Evolutionary conservation across 164 flowering plant species (phyloP), one percentile per base, ranked within the genome.

Genomic region (Vitis rupestris): DNA sequence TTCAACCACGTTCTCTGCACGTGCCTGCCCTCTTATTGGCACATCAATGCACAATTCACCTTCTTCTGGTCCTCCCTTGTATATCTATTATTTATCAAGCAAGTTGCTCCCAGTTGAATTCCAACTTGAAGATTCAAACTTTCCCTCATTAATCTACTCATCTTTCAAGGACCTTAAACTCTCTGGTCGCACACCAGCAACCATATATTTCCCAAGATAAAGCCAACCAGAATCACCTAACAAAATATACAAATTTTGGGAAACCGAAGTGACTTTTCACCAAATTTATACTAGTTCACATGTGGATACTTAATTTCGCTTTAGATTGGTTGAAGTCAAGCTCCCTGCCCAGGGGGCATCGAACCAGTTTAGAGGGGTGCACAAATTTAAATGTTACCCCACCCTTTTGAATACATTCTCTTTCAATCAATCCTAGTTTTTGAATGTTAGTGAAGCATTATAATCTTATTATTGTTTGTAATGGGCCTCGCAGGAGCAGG

Each of bases 291-390:
- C 56, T 53, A 14, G n/a, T 6, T 12, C 56, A 53, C 56, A 53
- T 12, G 15, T 53, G 56, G 44, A 37, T 4, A 37, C 44, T 37
- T 29, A 51, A 29, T 14, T 51, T 10, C 48, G 5, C 15, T 53
- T 57, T n/a, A 10, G 14, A 30, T 5, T 57, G 16, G 1, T 37
- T 59, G 54, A 59, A 59, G 65, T 59, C 23, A 49, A 59, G 64
- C 30, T 54, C 61, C 61, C 51, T 13, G 14, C 3, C 3, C 2
- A 23, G 50, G 69, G 52, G 53, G 69, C 69, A 66, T 31, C 50
- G 9, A 30, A 66, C 69, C 55, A 54, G 61, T 37, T 55, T 29
- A 37, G 44, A 6, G 44, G 44, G 44, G 7, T 37, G 44, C 44
- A 37, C 6, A 37, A 3, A 53, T 53, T n/a, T 12, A 13, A 5